Conservation (phyloP, 1,139 yeast species). For the Taphrina populina region DNA sequence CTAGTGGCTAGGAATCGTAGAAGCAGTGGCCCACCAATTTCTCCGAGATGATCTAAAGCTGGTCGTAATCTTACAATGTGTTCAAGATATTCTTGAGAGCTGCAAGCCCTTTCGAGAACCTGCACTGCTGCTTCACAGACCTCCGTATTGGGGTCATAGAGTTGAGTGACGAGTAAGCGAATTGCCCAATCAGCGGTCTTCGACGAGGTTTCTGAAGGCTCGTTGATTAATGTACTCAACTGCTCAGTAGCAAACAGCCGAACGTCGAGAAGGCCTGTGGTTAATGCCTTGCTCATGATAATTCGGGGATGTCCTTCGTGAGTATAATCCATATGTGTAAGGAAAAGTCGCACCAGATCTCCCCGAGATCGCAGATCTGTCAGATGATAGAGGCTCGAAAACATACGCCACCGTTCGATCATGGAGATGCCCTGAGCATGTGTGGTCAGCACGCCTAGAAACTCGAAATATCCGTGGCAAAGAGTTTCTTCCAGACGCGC, state of each 20-base stretch:
- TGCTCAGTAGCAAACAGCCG: conserved; percentile 59
- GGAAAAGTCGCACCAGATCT: conserved; percentile 58
- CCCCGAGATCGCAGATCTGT: conserved; percentile 58
- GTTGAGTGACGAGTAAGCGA: conserved; percentile 60
- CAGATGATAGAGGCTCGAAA: conserved; percentile 74
- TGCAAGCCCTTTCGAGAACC: conserved; percentile 53
- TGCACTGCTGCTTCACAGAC: conserved; percentile 61
- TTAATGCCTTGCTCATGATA: conserved; percentile 63
- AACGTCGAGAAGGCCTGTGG: conserved; percentile 56
- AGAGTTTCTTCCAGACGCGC: conserved; percentile 62
- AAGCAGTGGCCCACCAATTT: conserved; percentile 52
- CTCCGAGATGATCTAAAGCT: conserved; percentile 51
- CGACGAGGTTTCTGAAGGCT: conserved; percentile 15
- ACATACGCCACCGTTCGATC: conserved; percentile 78
- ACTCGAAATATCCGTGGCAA: conserved; percentile 71
- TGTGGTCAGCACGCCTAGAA: conserved; percentile 70
- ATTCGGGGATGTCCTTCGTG: conserved; percentile 68
- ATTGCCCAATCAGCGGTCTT: conserved; percentile 48
- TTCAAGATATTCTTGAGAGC: conserved; percentile 48
- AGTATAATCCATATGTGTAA: conserved; percentile 62
- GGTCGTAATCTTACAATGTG: conserved; percentile 52
- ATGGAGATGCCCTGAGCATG: conserved; percentile 63
- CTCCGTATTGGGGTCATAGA: conserved; percentile 63
- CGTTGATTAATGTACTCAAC: conserved; percentile 50
- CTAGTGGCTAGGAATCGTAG: conserved; percentile 58